phyloP scores from a whole-genome alignment of 2,329 filamentous ascomycete species.

The Penicillium sp. region DNA sequence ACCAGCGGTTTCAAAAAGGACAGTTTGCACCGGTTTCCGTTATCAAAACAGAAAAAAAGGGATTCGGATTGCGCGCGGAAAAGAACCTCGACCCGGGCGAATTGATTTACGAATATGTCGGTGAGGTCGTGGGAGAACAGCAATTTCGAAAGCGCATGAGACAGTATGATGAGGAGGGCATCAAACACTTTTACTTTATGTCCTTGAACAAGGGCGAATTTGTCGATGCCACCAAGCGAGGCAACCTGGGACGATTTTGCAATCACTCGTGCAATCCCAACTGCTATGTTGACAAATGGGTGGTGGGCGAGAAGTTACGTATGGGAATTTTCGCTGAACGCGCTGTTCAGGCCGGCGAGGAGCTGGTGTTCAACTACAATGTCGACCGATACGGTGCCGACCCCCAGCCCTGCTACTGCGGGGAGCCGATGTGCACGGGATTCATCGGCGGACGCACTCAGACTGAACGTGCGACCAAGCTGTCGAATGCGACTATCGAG shows the following conservation, averaged over 20 bases:
- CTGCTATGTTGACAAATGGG: conserved; percentile 99
- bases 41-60: conserved; percentile 97
- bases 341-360: conserved; percentile 80
- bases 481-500: conserved; percentile 85
- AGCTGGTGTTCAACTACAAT: conserved; percentile 99
- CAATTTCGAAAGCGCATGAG: conserved; percentile 87
- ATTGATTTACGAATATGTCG: conserved; percentile 97
- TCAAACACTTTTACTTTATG: conserved; percentile 99
- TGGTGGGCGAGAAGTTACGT: conserved; percentile 91
- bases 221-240: conserved; percentile 94
- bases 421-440: conserved; percentile 88
- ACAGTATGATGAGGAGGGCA: conserved; percentile 91
- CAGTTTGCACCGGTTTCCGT: conserved; percentile 89
- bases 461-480: conserved; percentile 88
- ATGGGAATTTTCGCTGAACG: conserved; percentile 98
- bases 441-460: conserved; percentile 98
- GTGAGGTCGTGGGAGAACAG: conserved; percentile 92
- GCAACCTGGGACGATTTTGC: conserved; percentile 94
- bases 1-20: conserved; percentile 88
- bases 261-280: conserved; percentile 99
- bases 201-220: conserved; percentile 95
- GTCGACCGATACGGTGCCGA: conserved; percentile 97
- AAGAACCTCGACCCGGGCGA: conserved; percentile 73
- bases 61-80: conserved; percentile 85
- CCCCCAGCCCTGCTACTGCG: conserved; percentile 95